phyloP scores from a whole-genome alignment of 2,329 filamentous ascomycete genomes.

The Stachybotrys echinatus region DNA sequence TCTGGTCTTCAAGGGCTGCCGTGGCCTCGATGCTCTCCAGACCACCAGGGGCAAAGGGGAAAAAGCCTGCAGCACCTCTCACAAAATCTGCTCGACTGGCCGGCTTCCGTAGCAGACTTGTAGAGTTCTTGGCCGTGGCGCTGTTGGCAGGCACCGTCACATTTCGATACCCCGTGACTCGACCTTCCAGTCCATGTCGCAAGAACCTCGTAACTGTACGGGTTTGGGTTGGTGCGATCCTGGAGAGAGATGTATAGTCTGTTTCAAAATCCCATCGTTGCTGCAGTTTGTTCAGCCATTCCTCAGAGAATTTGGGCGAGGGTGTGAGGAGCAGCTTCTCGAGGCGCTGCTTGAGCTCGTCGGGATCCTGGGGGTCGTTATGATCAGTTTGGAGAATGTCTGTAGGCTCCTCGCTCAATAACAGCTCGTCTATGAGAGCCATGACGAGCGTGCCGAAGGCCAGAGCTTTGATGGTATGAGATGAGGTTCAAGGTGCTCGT shows the following conservation, averaged over 20 bases:
- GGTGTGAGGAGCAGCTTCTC: conserved; percentile 76
- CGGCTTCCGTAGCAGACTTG: conserved; percentile 79
- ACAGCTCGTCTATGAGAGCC: conserved; percentile 28
- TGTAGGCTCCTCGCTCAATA: conserved; percentile 18
- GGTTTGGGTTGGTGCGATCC: conserved; percentile 84
- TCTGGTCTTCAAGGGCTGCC: conserved; percentile 76
- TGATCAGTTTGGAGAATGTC: conserved; percentile 5
- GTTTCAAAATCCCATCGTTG: conserved; percentile 80
- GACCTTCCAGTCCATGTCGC: conserved; percentile 84
- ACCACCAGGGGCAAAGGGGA: conserved; percentile 88
- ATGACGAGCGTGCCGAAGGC: conserved; percentile 13
- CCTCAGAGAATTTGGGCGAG: conserved; percentile 69
- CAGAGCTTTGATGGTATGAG: background rate
- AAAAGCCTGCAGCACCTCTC: conserved; percentile 85
- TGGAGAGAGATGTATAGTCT: conserved; percentile 79
- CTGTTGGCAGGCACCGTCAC: conserved; percentile 87
- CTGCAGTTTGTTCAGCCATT: conserved; percentile 87
- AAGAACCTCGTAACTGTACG: conserved; percentile 92
- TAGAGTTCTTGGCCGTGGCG: conserved; percentile 92
- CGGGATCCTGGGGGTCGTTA: conserved; percentile 36
- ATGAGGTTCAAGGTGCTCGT: background rate
- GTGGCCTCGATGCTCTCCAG: conserved; percentile 82
- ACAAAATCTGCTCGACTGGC: conserved; percentile 87
- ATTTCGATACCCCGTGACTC: conserved; percentile 89
- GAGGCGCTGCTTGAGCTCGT: conserved; percentile 64